phyloP scores from a whole-genome alignment of 371 early-diverging fungal genomes.

The Mucor ambiguus region DNA sequence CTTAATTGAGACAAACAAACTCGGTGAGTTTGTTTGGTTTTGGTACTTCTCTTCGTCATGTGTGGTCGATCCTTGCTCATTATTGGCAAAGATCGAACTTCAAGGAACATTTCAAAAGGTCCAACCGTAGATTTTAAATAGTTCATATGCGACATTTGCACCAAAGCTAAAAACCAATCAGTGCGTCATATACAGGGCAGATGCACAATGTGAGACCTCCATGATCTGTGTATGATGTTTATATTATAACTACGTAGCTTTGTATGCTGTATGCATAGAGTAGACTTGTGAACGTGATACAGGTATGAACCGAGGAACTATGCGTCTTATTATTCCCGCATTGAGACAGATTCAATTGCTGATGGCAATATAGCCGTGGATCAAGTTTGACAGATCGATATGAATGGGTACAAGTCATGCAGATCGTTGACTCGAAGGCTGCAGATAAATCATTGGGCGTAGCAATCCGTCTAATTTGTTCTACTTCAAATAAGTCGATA shows the following conservation, averaged over 20 bases:
- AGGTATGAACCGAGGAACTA: conserved; percentile 8
- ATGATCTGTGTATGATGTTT: not conserved
- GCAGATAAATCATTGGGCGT: not conserved
- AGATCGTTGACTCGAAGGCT: not conserved
- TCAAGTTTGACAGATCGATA: not conserved
- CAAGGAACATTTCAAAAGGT: conserved; percentile 10
- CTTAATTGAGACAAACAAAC: conserved; percentile 13
- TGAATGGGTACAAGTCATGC: not conserved
- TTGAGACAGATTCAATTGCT: not conserved
- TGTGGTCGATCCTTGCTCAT: not conserved
- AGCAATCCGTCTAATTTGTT: not conserved
- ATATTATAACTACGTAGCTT: not conserved
- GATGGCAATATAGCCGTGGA: not conserved
- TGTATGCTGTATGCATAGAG: not conserved
- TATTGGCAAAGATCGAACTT: conserved; percentile 6
- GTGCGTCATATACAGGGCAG: not conserved
- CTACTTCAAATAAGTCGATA: not conserved
- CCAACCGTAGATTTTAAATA: conserved; percentile 6
- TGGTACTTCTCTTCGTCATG: not conserved
- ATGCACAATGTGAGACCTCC: not conserved
- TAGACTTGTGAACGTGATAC: not conserved
- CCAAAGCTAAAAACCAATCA: not conserved
- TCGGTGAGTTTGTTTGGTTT: conserved; percentile 18
- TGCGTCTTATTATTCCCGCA: not conserved
- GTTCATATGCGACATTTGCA: not conserved